These are phyloP conservation scores for Botrytis medusae DNA, from an alignment of 2,329 filamentous ascomycete genomes.

Conservation along the genomic window DNA sequence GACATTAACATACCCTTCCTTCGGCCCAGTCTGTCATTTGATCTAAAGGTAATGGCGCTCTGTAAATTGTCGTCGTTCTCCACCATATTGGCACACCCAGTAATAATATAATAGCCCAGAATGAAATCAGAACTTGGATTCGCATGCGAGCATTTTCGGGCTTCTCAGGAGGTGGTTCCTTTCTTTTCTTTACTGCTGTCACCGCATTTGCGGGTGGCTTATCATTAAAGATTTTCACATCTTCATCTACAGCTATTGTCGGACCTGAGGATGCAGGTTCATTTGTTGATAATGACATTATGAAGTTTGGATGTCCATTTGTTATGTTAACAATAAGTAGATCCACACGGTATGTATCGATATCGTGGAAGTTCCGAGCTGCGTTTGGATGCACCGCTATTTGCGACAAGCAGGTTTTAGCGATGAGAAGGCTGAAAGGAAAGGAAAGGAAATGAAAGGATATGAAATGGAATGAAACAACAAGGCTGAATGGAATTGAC, in stretches of 20 bases:
- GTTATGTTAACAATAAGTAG: background rate
- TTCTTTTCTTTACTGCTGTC: conserved; percentile 32
- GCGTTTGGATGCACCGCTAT: background rate
- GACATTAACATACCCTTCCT: conserved; percentile 64
- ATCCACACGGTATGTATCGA: background rate
- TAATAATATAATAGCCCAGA: conserved; percentile 82
- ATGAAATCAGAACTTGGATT: conserved; percentile 75
- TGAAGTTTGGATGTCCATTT: conserved; percentile 14
- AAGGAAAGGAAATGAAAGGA: no score
- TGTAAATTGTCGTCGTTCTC: conserved; percentile 88
- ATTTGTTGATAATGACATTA: conserved; percentile 31
- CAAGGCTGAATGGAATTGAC: background rate
- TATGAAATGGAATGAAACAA: no score
- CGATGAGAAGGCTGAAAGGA: background rate
- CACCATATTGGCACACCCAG: conserved; percentile 94
- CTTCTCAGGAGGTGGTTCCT: conserved; percentile 71
- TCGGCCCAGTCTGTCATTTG: conserved; percentile 91
- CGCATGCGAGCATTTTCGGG: conserved; percentile 67
- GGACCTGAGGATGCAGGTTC: conserved; percentile 23
- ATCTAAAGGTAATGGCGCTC: conserved; percentile 77
- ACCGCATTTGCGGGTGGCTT: conserved; percentile 33
- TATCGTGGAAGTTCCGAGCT: background rate
- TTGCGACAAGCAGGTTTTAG: conserved; percentile 12
- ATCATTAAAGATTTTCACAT: conserved; percentile 23
- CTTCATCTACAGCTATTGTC: conserved; percentile 9